phyloP scores from a whole-genome alignment of 2,329 filamentous ascomycete species.

The Eutypella sp. region DNA sequence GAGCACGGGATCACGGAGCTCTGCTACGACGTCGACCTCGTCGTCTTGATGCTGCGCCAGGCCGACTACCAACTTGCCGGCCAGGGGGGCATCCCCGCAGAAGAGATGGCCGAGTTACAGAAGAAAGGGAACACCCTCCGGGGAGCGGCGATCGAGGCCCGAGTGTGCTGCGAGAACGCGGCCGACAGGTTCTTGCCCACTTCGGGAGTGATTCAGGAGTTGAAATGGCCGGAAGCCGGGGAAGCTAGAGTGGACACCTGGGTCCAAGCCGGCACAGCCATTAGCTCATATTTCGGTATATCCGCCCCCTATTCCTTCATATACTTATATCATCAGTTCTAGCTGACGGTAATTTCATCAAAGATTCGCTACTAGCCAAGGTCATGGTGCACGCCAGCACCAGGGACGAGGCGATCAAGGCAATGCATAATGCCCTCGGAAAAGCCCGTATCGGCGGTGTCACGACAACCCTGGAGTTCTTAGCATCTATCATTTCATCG shows the following conservation, averaged over 20 bases:
- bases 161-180: conserved; percentile 47
- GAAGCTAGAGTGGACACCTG: conserved; percentile 58
- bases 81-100: conserved; percentile 8
- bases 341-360: not conserved
- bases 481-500: conserved; percentile 8
- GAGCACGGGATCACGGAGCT: conserved; percentile 77
- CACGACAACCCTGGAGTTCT: conserved; percentile 8
- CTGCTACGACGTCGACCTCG: conserved; percentile 69
- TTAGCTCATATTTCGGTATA: conserved; percentile 53
- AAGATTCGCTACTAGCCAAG: conserved; percentile 13
- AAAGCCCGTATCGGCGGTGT: conserved; percentile 6
- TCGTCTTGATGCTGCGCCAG: conserved; percentile 44
- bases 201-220: conserved; percentile 52
- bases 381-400: conserved; percentile 8
- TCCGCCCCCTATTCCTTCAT: not conserved
- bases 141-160: conserved; percentile 33
- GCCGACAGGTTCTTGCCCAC: conserved; percentile 53
- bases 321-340: not conserved
- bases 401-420: conserved; percentile 5
- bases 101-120: conserved; percentile 9
- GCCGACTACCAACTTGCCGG: conserved; percentile 26
- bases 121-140: conserved; percentile 8
- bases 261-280: conserved; percentile 51
- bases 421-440: conserved; percentile 4
- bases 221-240: conserved; percentile 46